Base-by-base conservation (phyloP, 1,139 yeast genomes). In the Blastobotrys capitulatus region DNA sequence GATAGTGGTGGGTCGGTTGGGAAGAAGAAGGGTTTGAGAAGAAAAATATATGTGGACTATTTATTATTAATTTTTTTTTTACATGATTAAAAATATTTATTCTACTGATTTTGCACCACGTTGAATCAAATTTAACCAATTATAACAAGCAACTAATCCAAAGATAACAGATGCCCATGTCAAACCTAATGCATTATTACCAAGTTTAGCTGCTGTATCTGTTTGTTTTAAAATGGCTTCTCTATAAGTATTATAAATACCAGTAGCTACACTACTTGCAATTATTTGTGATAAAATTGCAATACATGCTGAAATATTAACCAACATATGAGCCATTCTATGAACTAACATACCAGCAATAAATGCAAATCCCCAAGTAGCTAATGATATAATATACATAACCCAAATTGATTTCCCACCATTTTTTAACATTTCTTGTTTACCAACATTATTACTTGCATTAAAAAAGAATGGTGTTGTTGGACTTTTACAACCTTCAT, bases 371-470 rank as follows among this genome's bases (percentile, higher is more conserved):
- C 39, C 48, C 42, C 48, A 38, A 1, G 35, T 12, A 12, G 32
- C 39, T 22, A 26, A 20, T 4, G 43, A 29, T 12, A 44, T 32
- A 15, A 44, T 36, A 32, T 38, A 44, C 13, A 38, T 12, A 18
- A 44, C 48, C 48, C 48, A 44, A 2, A 38, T 16, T 9, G 48
- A 43, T 32, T 44, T 26, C n/a, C 48, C 48, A 13, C 48, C 48
- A 6, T 9, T 32, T 2, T 38, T 27, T 32, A 44, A 31, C 19
- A 31, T 10, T 3, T 36, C 16, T 18, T 36, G 6, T 16, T 25
- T 25, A n/a, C 38, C 38, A 13, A 22, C 12, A 10, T 13, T 6
- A 12, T 38, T 38, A 27, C 12, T 15, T 9, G 6, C 34, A n/a
- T 16, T 22, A 12, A 38, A 25, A 16, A 38, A 38, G 40, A 32